Conservation (phyloP, 75 land plant genomes). For the Selaginella tamariscina region DNA sequence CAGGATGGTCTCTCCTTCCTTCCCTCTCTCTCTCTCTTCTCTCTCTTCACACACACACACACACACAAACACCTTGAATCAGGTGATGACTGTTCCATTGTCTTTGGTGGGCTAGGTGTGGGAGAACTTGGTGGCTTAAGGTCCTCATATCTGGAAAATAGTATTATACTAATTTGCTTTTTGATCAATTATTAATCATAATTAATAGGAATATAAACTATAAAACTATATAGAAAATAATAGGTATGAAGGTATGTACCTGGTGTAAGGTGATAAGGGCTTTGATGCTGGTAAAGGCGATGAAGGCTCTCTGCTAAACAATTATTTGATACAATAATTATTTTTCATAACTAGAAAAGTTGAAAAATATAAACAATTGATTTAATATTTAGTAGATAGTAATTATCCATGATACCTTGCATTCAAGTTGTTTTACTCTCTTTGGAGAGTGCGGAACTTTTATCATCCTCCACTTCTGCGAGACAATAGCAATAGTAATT, state of each 20-base stretch:
- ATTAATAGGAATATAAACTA: background rate
- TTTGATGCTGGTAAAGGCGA: constrained; percentile 6
- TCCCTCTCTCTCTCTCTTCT: background rate
- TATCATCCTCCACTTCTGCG: background rate
- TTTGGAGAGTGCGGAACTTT: background rate
- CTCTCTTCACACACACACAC: no score
- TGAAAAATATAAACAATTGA: background rate
- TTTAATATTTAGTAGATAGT: background rate
- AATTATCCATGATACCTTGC: background rate
- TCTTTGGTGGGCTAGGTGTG: constrained; percentile 23
- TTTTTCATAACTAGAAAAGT: background rate
- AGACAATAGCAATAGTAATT: no score
- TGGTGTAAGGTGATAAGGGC: constrained; percentile 46
- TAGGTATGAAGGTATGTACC: constrained; percentile 19
- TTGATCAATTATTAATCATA: background rate
- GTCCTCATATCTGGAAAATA: constrained; percentile 64
- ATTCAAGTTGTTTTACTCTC: background rate
- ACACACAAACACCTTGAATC: no score
- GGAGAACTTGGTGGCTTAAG: constrained; percentile 66
- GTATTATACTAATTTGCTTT: no score
- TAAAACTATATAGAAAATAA: background rate
- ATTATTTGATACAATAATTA: no score
- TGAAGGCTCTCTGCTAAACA: constrained; percentile 10
- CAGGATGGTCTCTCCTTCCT: background rate
- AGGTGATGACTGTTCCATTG: no score